Evolutionary conservation across 805 yeast genomes (phyloP), one percentile per base, ranked within the genome.

Genomic region (Schwanniomyces vanrijiae): DNA sequence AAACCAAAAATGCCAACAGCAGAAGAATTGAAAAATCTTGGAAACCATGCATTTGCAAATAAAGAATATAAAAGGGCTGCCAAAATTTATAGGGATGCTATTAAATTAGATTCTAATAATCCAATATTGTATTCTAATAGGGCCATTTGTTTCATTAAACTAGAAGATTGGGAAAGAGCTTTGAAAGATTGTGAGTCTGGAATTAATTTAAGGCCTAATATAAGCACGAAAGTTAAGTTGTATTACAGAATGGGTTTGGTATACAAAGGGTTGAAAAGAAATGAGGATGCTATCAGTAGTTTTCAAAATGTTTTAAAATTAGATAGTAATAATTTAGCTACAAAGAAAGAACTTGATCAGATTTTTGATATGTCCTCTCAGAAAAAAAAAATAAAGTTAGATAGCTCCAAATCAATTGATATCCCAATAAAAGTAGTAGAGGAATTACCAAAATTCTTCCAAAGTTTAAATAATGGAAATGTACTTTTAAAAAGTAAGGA

Each of bases 101-200:
- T 84, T 31, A 64, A 64, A 7, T 26, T 71, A 14, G 79, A 79
- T 42, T 75, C 82, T 0, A 31, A 53, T 0, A 79, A 81, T 49
- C 76, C 90, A 0, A 74, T 84, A 0, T 66, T 82, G 1, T 82
- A 75, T 58, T 78, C 91, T n/a, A 87, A 87, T 58, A 65, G 86
- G 38, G 86, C 94, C 0, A 81, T 82, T 69, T 73, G 88, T n/a
- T 73, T 77, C 51, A 59, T 85, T 35, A 81, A 82, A 47, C 59
- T 82, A 3, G 55, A 66, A 5, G 74, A 76, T 26, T 82, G 77
- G 73, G 55, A 61, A 2, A 64, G 76, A 14, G 88, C 84, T 2
- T 55, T 77, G 3, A 59, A 62, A 16, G 82, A 78, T 47, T 77
- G 87, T 49, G 61, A 75, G 9, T 55, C 56, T 13, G 91, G 88